A percentile compares a stretch with the other conserved stretches of the same genome.
phyloP scores from a whole-genome alignment of 140 eudicot species.

The Erigeron philadelphicus region DNA sequence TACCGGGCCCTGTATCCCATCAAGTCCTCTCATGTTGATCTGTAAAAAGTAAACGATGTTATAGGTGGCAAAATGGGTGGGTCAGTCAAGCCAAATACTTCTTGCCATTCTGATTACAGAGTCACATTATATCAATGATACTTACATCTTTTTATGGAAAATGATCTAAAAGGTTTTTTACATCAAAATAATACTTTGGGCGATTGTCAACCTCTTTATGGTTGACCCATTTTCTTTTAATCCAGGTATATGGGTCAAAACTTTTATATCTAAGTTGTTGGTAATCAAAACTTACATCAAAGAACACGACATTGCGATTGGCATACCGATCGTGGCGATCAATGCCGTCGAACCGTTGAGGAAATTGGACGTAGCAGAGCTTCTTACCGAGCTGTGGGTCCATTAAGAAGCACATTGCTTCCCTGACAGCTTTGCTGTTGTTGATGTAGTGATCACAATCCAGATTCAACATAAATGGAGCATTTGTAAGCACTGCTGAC shows the following conservation, averaged over 20 bases:
- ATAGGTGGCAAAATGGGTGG: background rate
- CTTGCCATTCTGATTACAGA: no score
- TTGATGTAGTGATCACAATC: conserved; percentile 95
- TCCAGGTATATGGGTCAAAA: conserved; percentile 6
- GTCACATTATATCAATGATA: no score
- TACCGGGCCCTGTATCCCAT: conserved; percentile 95
- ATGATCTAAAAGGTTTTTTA: background rate
- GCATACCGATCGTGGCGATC: conserved; percentile 92
- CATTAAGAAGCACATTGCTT: conserved; percentile 97
- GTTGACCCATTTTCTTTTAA: background rate
- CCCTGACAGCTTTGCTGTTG: conserved; percentile 91
- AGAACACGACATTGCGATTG: conserved; percentile 89
- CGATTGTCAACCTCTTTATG: background rate
- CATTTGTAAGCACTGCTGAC: conserved; percentile 95
- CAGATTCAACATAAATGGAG: conserved; percentile 84
- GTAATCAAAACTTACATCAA: conserved; percentile 66
- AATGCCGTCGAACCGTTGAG: conserved; percentile 94
- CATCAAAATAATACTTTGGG: background rate
- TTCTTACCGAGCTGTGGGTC: conserved; percentile 94
- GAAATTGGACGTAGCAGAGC: conserved; percentile 95
- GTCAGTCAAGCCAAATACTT: background rate
- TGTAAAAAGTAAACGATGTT: conserved; percentile 17
- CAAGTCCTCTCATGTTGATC: conserved; percentile 96
- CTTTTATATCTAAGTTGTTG: background rate
- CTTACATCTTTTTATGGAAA: no score